A percentile compares a stretch with the other conserved stretches of the same genome.
Conservation (phyloP, 495 filamentous ascomycete species). For the Articulospora tetracladia region DNA sequence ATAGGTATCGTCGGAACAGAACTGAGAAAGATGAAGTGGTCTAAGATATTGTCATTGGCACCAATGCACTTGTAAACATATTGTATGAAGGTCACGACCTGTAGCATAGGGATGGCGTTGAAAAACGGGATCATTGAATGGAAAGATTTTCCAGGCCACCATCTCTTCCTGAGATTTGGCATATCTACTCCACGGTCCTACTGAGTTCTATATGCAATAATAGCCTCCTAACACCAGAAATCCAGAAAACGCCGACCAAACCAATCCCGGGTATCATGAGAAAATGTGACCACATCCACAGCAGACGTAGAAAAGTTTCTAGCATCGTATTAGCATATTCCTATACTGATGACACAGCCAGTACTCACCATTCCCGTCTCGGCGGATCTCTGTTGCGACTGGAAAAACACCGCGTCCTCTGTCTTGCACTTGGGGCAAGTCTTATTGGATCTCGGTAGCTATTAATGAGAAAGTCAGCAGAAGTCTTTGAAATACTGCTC, state of each 20-base stretch:
- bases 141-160: slow-evolving; percentile 1
- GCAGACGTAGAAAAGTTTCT: slow-evolving; percentile 99
- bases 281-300: slow-evolving; percentile 88
- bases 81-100: slow-evolving; percentile 13
- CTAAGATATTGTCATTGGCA: slow-evolving; percentile 94
- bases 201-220: slow-evolving; percentile 18
- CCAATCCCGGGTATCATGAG: slow-evolving; percentile 34
- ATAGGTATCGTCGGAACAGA: slow-evolving; percentile 81
- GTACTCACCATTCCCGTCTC: slow-evolving; percentile 96
- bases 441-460: slow-evolving; percentile 84
- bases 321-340: background rate
- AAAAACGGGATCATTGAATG: slow-evolving; percentile 2
- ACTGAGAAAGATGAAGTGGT: slow-evolving; percentile 86
- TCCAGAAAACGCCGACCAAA: slow-evolving; percentile 4
- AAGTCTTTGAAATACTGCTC: slow-evolving; percentile 1
- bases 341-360: background rate
- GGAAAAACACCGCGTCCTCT: slow-evolving; percentile 92
- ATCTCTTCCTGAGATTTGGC: background rate
- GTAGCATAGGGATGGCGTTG: slow-evolving; percentile 19
- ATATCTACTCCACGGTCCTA: slow-evolving; percentile 5
- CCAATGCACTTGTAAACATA: slow-evolving; percentile 77
- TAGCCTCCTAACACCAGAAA: slow-evolving; percentile 12
- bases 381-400: slow-evolving; percentile 92
- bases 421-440: slow-evolving; percentile 80
- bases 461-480: slow-evolving; percentile 49